Conservation (phyloP, 148 eudicot species). For the Chenopodium quinoa region DNA sequence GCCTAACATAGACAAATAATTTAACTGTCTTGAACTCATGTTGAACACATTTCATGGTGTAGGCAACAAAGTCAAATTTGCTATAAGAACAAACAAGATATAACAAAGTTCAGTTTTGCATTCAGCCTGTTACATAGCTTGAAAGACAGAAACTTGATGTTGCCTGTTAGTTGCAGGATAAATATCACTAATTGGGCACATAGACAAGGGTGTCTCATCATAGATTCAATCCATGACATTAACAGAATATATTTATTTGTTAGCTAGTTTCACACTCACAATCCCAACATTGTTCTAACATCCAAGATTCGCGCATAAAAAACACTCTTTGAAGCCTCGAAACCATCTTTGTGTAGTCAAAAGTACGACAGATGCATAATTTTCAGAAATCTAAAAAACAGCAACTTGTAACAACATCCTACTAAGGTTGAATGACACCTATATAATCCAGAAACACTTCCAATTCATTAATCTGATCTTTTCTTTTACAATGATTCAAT, state of each 20-base stretch:
- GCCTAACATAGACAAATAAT: not conserved
- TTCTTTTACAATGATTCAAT: conserved; percentile 25
- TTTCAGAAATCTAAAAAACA: not conserved
- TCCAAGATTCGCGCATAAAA: not conserved
- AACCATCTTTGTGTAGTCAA: not conserved
- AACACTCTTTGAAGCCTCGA: not conserved
- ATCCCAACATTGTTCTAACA: not conserved
- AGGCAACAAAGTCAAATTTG: not conserved
- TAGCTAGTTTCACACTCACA: not conserved
- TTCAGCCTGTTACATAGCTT: not conserved
- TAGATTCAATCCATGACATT: not conserved
- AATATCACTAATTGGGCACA: not conserved
- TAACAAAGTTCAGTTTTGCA: not conserved
- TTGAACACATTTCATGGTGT: not conserved
- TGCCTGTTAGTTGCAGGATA: not conserved
- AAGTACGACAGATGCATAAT: not conserved
- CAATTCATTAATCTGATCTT: conserved; percentile 26
- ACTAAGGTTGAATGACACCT: not conserved
- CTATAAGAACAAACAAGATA: not conserved
- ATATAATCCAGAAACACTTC: conserved; percentile 11
- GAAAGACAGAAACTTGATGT: not conserved
- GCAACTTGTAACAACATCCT: not conserved
- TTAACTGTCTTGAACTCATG: not conserved
- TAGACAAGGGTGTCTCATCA: not conserved
- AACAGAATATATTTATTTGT: not conserved